phyloP scores from a whole-genome alignment of 805 yeast species.

The Starmerella etchellsii region DNA sequence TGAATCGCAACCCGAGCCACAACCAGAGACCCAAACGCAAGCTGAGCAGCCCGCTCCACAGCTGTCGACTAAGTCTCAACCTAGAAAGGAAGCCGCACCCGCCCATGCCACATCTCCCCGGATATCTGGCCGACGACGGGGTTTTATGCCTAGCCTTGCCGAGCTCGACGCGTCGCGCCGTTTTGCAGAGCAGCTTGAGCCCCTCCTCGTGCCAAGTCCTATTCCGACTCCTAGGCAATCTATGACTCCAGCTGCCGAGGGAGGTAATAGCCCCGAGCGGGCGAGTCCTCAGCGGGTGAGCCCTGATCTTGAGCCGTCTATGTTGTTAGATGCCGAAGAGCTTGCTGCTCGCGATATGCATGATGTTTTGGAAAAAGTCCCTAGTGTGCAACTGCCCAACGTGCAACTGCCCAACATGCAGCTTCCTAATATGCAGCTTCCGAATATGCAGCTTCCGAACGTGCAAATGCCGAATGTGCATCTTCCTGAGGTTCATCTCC shows the following conservation, averaged over 20 bases:
- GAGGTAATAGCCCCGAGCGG: neutral
- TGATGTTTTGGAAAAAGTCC: constrained; percentile 2
- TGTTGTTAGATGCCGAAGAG: constrained; percentile 4
- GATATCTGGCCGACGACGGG: constrained; percentile 6
- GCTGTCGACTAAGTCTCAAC: no score
- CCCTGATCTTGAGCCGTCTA: neutral
- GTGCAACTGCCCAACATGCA: neutral
- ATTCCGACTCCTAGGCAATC: constrained; percentile 6
- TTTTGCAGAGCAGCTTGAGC: constrained; percentile 18
- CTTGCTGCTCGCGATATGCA: constrained; percentile 7
- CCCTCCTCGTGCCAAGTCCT: constrained; percentile 12
- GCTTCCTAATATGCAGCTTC: neutral
- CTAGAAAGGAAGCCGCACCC: neutral
- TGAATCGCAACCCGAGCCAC: neutral
- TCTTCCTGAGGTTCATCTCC: neutral
- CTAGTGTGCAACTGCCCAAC: constrained; percentile 4
- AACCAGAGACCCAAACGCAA: neutral
- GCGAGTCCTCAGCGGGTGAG: no score
- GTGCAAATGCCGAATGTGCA: neutral
- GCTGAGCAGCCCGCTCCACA: neutral
- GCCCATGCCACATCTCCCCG: neutral
- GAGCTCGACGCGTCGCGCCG: constrained; percentile 13
- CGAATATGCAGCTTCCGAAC: neutral
- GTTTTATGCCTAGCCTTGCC: constrained; percentile 15
- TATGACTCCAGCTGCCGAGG: neutral